Percentiles rank a stretch among this genome's conserved stretches.
Evolutionary conservation across 805 yeast genomes (phyloP).

Genomic region (Tanozyma kutaoensis): DNA sequence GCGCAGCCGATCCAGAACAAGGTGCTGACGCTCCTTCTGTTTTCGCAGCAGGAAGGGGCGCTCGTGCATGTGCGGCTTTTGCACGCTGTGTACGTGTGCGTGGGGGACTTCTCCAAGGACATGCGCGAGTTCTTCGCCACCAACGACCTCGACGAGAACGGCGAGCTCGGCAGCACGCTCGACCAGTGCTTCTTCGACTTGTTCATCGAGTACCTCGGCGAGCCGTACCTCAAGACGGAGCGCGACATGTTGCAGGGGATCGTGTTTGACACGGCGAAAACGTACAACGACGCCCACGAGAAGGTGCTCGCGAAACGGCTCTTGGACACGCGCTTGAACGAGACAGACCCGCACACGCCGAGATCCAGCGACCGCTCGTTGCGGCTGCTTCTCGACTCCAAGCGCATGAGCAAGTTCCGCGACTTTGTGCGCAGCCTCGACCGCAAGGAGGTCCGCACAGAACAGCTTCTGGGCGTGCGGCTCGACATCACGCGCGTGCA

Average conservation of each 20-base stretch:
- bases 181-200: constrained; percentile 66
- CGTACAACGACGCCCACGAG: constrained; percentile 27
- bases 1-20: constrained; percentile 55
- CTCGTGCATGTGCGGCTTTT: constrained; percentile 67
- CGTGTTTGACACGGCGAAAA: constrained; percentile 30
- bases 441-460: no score
- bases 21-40: constrained; percentile 43
- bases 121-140: constrained; percentile 46
- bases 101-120: constrained; percentile 49
- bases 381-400: constrained; percentile 12
- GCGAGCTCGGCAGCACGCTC: constrained; percentile 32
- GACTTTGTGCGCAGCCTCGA: constrained; percentile 41
- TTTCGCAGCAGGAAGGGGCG: constrained; percentile 48
- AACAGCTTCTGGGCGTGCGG: no score
- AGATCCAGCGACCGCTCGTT: constrained; percentile 1
- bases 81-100: constrained; percentile 47
- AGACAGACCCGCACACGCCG: background rate
- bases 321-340: background rate
- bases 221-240: constrained; percentile 60
- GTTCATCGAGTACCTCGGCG: constrained; percentile 56
- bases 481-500: constrained; percentile 41
- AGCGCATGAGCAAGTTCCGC: constrained; percentile 38
- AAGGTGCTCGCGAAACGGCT: constrained; percentile 6
- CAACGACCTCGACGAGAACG: constrained; percentile 33
- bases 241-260: constrained; percentile 51